phyloP scores from a whole-genome alignment of 2,329 filamentous ascomycete species.

The Fusarium sp. region DNA sequence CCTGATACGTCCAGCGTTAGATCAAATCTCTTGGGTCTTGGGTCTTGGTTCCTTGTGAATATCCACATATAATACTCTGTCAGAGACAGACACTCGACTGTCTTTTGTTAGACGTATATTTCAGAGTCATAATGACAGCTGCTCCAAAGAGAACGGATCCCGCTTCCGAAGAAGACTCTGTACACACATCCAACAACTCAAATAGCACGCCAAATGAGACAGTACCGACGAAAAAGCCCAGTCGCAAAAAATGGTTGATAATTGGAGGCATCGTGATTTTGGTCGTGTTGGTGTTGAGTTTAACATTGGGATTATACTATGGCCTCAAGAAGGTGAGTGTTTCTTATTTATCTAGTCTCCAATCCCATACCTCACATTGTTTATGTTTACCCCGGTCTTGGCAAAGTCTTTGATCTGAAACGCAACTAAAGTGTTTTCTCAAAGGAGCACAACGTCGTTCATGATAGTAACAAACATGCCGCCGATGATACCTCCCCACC shows the following conservation, averaged over 20 bases:
- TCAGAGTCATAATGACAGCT: conserved; percentile 14
- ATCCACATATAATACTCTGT: conserved; percentile 1
- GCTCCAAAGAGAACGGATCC: conserved; percentile 11
- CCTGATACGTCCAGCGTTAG: not conserved
- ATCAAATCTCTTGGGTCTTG: not conserved
- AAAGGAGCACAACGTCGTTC: conserved; percentile 17
- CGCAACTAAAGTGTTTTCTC: conserved; percentile 12
- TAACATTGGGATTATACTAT: conserved; percentile 38
- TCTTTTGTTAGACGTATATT: not conserved
- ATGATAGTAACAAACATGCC: not conserved
- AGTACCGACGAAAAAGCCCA: conserved; percentile 10
- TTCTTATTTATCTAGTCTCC: not conserved
- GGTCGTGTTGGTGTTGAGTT: conserved; percentile 26
- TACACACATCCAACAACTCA: conserved; percentile 5
- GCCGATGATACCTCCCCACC: not conserved
- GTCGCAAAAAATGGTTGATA: conserved; percentile 25
- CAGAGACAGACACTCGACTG: conserved; percentile 5
- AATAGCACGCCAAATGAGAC: not conserved
- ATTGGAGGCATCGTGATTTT: conserved; percentile 10
- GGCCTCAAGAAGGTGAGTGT: conserved; percentile 38
- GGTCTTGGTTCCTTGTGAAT: not conserved
- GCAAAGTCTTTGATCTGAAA: not conserved
- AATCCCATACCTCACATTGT: not conserved
- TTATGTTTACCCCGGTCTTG: not conserved
- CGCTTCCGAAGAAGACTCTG: conserved; percentile 24